A percentile compares a stretch with the other conserved stretches of the same genome.
phyloP scores from a whole-genome alignment of 2,329 filamentous ascomycete species.

The Paraconiothyrium brasiliense region DNA sequence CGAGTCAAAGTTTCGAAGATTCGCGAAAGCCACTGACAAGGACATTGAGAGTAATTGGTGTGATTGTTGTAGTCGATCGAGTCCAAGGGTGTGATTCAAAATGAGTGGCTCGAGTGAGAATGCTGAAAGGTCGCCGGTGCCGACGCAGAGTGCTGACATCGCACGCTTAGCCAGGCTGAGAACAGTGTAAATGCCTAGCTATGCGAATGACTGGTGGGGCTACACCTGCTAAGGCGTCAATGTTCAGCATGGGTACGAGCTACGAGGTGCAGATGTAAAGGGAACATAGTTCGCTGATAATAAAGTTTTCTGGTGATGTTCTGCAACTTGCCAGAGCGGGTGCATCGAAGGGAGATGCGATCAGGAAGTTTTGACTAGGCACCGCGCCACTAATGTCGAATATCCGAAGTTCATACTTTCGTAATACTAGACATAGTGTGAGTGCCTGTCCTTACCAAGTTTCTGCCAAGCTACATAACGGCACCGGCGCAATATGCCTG shows the following conservation, averaged over 20 bases:
- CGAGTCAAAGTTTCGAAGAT: background rate
- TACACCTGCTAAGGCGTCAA: background rate
- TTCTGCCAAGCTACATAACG: background rate
- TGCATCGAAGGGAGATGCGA: background rate
- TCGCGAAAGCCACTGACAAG: background rate
- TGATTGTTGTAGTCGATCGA: background rate
- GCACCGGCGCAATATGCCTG: background rate
- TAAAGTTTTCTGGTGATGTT: background rate
- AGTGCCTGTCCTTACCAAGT: background rate
- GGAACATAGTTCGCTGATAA: background rate
- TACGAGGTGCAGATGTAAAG: background rate
- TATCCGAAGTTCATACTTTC: background rate
- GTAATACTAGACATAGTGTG: background rate
- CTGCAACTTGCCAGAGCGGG: background rate
- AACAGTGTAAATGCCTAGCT: background rate
- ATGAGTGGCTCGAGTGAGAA: background rate
- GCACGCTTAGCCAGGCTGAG: background rate
- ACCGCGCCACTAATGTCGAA: background rate
- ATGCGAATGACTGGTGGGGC: background rate
- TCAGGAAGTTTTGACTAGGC: background rate
- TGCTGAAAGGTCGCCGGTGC: background rate
- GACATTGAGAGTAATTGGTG: background rate
- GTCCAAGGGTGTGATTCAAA: background rate
- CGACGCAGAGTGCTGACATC: background rate
- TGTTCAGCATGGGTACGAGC: background rate